Base-by-base conservation (phyloP, 192 early-diverging fungal species). In the Paraglomus brasilianum region DNA sequence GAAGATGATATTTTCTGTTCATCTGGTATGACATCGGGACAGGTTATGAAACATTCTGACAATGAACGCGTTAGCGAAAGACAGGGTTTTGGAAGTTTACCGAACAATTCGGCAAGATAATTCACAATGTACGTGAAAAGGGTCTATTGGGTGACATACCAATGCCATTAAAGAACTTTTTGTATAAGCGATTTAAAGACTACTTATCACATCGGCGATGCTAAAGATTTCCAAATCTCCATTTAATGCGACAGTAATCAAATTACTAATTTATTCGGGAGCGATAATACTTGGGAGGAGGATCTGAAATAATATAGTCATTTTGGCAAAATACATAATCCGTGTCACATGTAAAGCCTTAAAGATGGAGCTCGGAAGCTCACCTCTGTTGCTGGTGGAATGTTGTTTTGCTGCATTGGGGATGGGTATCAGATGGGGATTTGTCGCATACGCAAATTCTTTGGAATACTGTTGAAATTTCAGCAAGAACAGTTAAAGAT, bases 351-450 rank as follows among this genome's bases (percentile, higher is more conserved):
- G 15, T 61, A 70, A 17, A 45, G 19, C 4, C n/a, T 72, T 17
- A 49, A 72, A 9, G 45, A 19, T 39, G 72, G 76, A 15, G 65
- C 15, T 40, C 80, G 84, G 19, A 81, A 87, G 67, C 93, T 93
- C 4, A 93, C 93, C 1, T 92, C 94, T 0, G 96, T 98, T 0
- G 92, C 92, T 2, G 69, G 86, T 53, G 86, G 88, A 5, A 85
- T 92, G 87, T 92, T n/a, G 89, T 70, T 80, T 85, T 61, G 84
- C 80, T 13, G 92, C 93, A 0, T 63, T 97, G 39, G 95, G 95
- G 1, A 95, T 93, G 2, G 95, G 96, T 64, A 98, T 94, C 1
- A 94, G 95, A 14, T 83, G 82, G 74, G 95, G 95, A 2, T 78
- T 98, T 1, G 83, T 94, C 8, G 78, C 94, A 0, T 95, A 94